Evolutionary conservation across 768 basidiomycete species (phyloP), one percentile per base, ranked within the genome.

Genomic region (Lanmaoa pseudosensibilis): DNA sequence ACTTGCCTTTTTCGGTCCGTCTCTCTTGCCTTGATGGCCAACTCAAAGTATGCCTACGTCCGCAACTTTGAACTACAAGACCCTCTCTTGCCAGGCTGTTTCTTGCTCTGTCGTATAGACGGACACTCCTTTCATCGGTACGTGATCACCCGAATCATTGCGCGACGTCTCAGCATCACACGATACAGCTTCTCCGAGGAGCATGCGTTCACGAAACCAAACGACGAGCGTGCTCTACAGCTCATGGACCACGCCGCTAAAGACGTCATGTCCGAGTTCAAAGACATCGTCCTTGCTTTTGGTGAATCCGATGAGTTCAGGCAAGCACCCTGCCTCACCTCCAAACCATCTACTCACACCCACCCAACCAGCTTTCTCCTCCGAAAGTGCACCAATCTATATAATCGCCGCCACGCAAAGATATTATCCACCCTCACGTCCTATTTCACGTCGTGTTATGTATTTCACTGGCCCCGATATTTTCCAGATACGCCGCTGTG

Each of bases 271-370:
- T 76, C 84, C 32, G 86, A 88, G 65, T 87, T 88, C 66, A 81
- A 83, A 36, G 95, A 97, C 68, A 83, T 97, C 55, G 77, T 92
- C 13, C 79, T 97, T 19, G 97, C 81, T 0, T 98, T 95, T 68
- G 97, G 97, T 2, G 92, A 99, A 76, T 97, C 94, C 19, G 97
- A 99, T 70, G 97, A 99, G 73, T 98, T 85, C 73, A 97, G 94
- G 95, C 89, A 55, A 49, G 65, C 23, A 32, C 39, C n/a, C 5
- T 27, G 3, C 33, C 4, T 12, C 7, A 38, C 30, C 19, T 4
- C 38, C 15, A 3, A 13, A 33, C 23, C 1, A 27, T 25, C 50
- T 11, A 3, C 41, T 48, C 52, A 33, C 25, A 7, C 12, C 47
- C 34, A 53, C 61, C 25, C 30, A 5, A 40, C 55, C 45, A 98